phyloP scores from a whole-genome alignment of 352 stramenopile species.

The Globisporangium radiosum region DNA sequence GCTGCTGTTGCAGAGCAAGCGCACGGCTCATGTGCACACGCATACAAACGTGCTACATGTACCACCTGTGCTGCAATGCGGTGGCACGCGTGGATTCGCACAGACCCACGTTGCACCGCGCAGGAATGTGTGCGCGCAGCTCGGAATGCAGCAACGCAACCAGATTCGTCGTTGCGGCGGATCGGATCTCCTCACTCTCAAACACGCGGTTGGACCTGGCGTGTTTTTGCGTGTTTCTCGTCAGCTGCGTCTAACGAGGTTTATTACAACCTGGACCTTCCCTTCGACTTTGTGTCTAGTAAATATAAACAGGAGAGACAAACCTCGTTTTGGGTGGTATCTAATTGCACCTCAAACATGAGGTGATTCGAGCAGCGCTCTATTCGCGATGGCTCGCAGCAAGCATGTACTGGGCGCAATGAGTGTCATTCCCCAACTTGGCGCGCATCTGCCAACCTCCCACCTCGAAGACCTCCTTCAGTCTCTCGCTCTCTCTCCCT shows the following conservation, averaged over 20 bases:
- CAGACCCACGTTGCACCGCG: no score
- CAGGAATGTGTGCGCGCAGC: no score
- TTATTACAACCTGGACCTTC: neutral
- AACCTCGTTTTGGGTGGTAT: neutral
- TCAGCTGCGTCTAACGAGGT: no score
- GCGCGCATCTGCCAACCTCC: neutral
- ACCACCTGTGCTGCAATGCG: no score
- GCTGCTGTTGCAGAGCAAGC: no score
- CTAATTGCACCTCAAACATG: neutral
- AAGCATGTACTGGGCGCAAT: neutral
- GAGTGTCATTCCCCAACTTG: slow-evolving; percentile 11
- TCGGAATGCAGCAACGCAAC: no score
- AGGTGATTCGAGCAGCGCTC: slow-evolving; percentile 4
- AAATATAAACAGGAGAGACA: neutral
- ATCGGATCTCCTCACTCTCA: no score
- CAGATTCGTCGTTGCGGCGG: no score
- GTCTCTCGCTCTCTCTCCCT: neutral
- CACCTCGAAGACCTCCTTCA: neutral
- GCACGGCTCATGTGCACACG: no score
- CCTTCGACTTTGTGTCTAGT: neutral
- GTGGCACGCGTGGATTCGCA: no score
- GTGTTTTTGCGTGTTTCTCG: neutral
- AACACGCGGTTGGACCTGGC: no score
- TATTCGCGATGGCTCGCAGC: neutral
- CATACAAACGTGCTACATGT: no score